phyloP scores from a whole-genome alignment of 2,329 filamentous ascomycete species.

The Chrysosporium queenslandicum region DNA sequence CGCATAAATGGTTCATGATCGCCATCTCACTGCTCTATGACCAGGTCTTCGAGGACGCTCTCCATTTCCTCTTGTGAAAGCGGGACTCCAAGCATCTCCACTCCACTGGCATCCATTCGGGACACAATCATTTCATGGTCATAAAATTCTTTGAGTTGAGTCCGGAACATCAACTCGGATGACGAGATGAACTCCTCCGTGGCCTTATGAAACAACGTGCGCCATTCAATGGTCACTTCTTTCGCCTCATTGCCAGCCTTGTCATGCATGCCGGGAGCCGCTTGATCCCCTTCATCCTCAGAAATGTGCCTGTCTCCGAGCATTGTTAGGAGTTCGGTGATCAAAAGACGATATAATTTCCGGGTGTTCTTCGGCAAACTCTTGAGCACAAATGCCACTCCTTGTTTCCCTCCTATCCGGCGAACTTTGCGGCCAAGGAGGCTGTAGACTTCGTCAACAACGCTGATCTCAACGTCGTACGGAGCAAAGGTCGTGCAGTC shows the following conservation, averaged over 20 bases:
- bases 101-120: slow-evolving; percentile 72
- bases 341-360: slow-evolving; percentile 72
- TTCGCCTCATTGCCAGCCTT: slow-evolving; percentile 23
- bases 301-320: slow-evolving; percentile 44
- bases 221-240: slow-evolving; percentile 69
- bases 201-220: slow-evolving; percentile 86
- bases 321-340: slow-evolving; percentile 70
- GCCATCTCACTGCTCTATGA: slow-evolving; percentile 26
- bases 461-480: slow-evolving; percentile 63
- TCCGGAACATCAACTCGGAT: slow-evolving; percentile 91
- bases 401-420: slow-evolving; percentile 77
- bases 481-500: slow-evolving; percentile 83
- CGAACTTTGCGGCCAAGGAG: slow-evolving; percentile 71
- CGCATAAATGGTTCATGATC: not conserved
- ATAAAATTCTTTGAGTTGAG: slow-evolving; percentile 90
- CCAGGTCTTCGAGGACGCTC: slow-evolving; percentile 68
- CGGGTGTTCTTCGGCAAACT: slow-evolving; percentile 87
- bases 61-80: slow-evolving; percentile 84
- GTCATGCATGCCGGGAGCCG: slow-evolving; percentile 11
- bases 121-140: slow-evolving; percentile 97
- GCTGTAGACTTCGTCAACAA: slow-evolving; percentile 82
- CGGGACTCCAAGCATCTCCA: slow-evolving; percentile 74
- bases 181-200: slow-evolving; percentile 95
- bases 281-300: slow-evolving; percentile 42
- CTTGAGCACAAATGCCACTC: slow-evolving; percentile 80